Percentiles rank a stretch among this genome's conserved stretches.
phyloP scores from a whole-genome alignment of 2,329 filamentous ascomycete species.

The Fonsecaea multimorphosa region DNA sequence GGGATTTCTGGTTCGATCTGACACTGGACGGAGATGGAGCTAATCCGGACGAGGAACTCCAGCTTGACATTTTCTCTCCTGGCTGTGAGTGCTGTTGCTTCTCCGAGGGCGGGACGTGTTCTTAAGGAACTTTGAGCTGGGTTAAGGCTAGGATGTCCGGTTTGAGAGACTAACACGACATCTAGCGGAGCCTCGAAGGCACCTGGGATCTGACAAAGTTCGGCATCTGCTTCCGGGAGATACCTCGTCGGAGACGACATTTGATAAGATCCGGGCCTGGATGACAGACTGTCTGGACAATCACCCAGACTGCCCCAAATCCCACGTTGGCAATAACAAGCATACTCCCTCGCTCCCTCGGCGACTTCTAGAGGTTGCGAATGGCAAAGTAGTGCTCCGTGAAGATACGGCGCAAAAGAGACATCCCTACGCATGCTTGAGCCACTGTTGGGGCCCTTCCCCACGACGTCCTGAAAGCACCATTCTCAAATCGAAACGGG shows the following conservation, averaged over 20 bases:
- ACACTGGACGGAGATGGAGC: background rate
- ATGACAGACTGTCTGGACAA: background rate
- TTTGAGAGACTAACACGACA: background rate
- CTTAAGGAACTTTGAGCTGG: background rate
- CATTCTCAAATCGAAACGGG: background rate
- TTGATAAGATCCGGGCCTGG: background rate
- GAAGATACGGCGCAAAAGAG: background rate
- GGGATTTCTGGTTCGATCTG: background rate
- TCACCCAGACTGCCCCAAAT: background rate
- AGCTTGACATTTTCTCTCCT: background rate
- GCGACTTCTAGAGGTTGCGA: background rate
- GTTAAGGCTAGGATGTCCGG: background rate
- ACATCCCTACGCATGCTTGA: background rate
- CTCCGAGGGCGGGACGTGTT: background rate
- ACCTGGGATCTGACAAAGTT: background rate
- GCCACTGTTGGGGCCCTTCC: conserved; percentile 1
- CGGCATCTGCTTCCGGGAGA: background rate
- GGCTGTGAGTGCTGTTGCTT: background rate
- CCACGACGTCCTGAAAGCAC: background rate
- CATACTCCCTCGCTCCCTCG: background rate
- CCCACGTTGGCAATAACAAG: background rate
- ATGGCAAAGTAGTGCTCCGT: background rate
- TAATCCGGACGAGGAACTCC: background rate
- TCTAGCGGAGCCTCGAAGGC: background rate
- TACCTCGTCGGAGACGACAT: background rate